Evolutionary conservation across 2,329 filamentous ascomycete genomes (phyloP), one percentile per base, ranked within the genome.

Genomic region (Xylaria sp.): DNA sequence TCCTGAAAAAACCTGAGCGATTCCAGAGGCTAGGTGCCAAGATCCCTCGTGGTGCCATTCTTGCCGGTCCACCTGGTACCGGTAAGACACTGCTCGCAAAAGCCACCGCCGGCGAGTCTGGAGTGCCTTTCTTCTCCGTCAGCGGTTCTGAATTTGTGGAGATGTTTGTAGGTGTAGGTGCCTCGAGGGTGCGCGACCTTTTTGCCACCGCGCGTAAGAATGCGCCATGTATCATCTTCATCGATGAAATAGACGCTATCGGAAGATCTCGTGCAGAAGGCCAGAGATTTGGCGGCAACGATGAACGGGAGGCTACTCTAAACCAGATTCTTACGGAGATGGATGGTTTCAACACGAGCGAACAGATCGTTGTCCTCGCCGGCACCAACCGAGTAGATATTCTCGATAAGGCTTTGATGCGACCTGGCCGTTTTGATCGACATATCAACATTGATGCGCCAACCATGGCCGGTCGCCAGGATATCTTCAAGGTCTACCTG

Each of bases 321-420:
- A 99, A 99, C 82, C 96, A 99, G 83, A 98, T 99, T 70, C 85
- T 99, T 63, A 99, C 96, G 0, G 96, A 99, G 81, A 99, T 99
- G 96, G 96, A 99, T 80, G 96, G 95, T 67, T 98, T 98, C 89
- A 98, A 98, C 82, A 98, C 95, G 8, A 89, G 91, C 1, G 95
- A 98, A 78, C 95, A 98, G 83, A 93, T 99, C 51, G 95, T 99
- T 63, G 96, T 99, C 39, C 88, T 99, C 71, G 96, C 96, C 58
- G 96, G 96, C 84, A 99, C 96, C 65, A 99, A 99, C 84, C 89
- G 96, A 82, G 92, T 94, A 12, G 96, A 99, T 80, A 90, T 98
- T 57, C 88, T 99, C 51, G 96, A 99, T 81, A 94, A 96, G 84
- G 96, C 96, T 8, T 85, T 99, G 74, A 96, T 98, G 93, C 91